Percentiles rank a stretch among this genome's conserved stretches.
Evolutionary conservation across 208 protist genomes (phyloP).

Genomic region (Phytomonas sp.): DNA sequence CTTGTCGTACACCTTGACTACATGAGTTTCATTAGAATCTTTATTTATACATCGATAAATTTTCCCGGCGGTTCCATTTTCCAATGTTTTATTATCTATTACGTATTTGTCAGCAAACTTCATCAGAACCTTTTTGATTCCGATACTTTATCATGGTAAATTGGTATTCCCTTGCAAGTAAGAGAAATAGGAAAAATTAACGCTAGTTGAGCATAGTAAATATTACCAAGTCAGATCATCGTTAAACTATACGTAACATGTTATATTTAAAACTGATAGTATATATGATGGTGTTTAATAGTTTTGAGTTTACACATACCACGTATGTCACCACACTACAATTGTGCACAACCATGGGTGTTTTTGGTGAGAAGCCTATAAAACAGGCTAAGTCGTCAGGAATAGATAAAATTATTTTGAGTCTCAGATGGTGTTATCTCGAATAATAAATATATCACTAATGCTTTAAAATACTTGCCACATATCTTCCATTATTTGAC

Average conservation of each 20-base stretch:
- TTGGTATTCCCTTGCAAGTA: neutral
- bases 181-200: slow-evolving; percentile 14
- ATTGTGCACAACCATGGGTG: neutral
- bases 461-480: neutral
- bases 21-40: slow-evolving; percentile 27
- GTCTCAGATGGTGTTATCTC: neutral
- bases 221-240: neutral
- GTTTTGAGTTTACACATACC: neutral
- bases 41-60: slow-evolving; percentile 49
- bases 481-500: neutral
- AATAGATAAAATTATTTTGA: neutral
- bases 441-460: neutral
- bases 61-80: slow-evolving; percentile 17
- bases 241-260: neutral
- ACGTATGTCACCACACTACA: neutral
- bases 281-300: neutral
- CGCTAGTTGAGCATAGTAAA: neutral
- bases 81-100: slow-evolving; percentile 33
- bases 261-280: neutral
- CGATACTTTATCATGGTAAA: slow-evolving; percentile 2
- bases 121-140: slow-evolving; percentile 15
- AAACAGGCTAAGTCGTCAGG: neutral
- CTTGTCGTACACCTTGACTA: slow-evolving; percentile 63
- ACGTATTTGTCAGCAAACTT: slow-evolving; percentile 45
- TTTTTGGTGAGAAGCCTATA: neutral